phyloP scores from a whole-genome alignment of 441 rosid species.

The Erodium moschatum region DNA sequence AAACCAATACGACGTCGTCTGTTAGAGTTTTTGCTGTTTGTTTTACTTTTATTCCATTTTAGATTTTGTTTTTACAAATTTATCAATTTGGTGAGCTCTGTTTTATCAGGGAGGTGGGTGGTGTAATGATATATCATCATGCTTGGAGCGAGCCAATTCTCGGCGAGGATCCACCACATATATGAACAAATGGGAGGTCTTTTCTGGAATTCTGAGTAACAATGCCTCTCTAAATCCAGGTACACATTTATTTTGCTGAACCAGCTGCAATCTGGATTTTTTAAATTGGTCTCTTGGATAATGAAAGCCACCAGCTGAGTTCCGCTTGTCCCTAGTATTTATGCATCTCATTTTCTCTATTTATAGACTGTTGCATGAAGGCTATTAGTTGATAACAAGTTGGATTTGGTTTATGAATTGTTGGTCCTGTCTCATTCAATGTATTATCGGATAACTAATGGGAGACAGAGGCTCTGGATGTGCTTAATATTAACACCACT shows the following conservation, averaged over 20 bases:
- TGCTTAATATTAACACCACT: background rate
- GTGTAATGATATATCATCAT: constrained; percentile 76
- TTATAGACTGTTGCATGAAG: background rate
- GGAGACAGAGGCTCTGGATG: too few relatives aligned
- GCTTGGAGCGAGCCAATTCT: constrained; percentile 59
- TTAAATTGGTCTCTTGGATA: background rate
- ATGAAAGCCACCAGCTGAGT: background rate
- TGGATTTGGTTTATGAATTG: background rate
- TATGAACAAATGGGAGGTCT: constrained; percentile 58
- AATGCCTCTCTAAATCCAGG: constrained; percentile 77
- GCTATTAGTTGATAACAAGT: background rate
- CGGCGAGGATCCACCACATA: constrained; percentile 67
- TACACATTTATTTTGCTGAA: constrained; percentile 13
- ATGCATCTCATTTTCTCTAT: too few relatives aligned
- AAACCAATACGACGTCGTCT: background rate
- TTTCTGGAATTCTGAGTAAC: constrained; percentile 78
- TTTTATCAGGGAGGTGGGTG: constrained; percentile 80
- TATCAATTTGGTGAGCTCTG: background rate
- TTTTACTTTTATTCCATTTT: too few relatives aligned
- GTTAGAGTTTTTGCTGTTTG: too few relatives aligned
- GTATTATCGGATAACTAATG: background rate
- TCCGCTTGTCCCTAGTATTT: background rate
- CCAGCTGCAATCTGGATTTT: background rate
- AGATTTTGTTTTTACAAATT: too few relatives aligned
- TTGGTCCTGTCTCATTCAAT: background rate